Conservation (phyloP, 1,284 basidiomycete genomes). For the Pascua guehoae region DNA sequence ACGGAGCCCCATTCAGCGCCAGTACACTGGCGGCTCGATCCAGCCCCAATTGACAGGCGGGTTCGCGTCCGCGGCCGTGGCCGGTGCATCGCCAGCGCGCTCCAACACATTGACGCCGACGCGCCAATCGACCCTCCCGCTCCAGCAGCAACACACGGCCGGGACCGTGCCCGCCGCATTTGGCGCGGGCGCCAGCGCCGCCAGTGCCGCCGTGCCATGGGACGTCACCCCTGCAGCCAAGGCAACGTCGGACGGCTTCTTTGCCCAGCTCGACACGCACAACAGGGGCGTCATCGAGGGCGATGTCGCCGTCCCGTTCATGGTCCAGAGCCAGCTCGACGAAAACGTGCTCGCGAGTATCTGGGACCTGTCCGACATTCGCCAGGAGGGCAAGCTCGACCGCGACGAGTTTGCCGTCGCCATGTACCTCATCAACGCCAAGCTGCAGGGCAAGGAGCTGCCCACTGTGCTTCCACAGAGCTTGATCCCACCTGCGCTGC, state of each 20-base stretch:
- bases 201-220: slow-evolving; percentile 57
- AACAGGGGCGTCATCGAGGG: slow-evolving; percentile 83
- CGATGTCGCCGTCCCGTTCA: slow-evolving; percentile 91
- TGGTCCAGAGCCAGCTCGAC: slow-evolving; percentile 84
- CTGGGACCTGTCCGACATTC: slow-evolving; percentile 94
- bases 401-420: slow-evolving; percentile 95
- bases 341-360: slow-evolving; percentile 82
- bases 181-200: background rate
- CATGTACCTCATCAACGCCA: slow-evolving; percentile 88
- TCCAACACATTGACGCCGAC: slow-evolving; percentile 17
- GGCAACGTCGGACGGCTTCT: slow-evolving; percentile 72
- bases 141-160: background rate
- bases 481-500: slow-evolving; percentile 67
- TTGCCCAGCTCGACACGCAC: slow-evolving; percentile 73
- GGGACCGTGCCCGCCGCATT: too few species aligned
- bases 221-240: slow-evolving; percentile 83
- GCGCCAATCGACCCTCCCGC: slow-evolving; percentile 36
- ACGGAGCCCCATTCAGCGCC: slow-evolving; percentile 23
- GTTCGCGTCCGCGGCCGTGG: too few species aligned
- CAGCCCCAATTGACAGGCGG: slow-evolving; percentile 54
- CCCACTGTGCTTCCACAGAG: slow-evolving; percentile 68
- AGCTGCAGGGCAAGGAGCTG: slow-evolving; percentile 76
- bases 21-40: slow-evolving; percentile 54
- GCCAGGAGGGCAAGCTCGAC: slow-evolving; percentile 80
- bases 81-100: slow-evolving; percentile 12